Base-by-base conservation (phyloP, 306 rosid species). In the Lathyrus tuberosus region DNA sequence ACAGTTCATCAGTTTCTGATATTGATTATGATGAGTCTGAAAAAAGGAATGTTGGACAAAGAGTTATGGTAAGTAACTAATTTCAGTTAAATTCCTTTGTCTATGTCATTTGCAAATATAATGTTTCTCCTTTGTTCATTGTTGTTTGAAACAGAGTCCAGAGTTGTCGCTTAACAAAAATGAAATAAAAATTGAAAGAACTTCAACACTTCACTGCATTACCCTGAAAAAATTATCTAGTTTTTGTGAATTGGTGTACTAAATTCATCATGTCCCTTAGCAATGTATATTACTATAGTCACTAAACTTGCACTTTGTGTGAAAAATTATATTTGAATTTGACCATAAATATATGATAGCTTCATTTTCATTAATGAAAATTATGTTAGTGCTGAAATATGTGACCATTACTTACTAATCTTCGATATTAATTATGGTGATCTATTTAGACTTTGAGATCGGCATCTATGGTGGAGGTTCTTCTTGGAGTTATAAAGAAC, bases 41-140 rank as follows among this genome's bases (percentile, higher is more conserved):
- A 67, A 90, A 88, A 79, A 82, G 98, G 86, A 89, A 87, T 88
- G 98, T 65, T 80, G 89, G 92, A 64, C 87, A 91, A 75, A 94
- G 81, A 84, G 90, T 88, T 74, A 84, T 94, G 97, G 97, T 94
- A 53, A 80, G 97, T 84, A 74, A 63, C 67, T 54, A 12, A 24
- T 54, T 69, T 71, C 40, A 41, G 67, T 64, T 65, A 2, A 48
- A 51, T 53, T 41, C 18, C 65, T 52, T 10, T 22, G 8, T 37
- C 67, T 5, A 17, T 18, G 18, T 5, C 31, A 8, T 9, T 38
- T 47, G 3, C 53, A 38, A 49, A 15, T 20, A 49, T 10, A 24
- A 68, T 61, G 33, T 41, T 60, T 47, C 57, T 65, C 67, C 28
- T 58, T 67, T 31, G 26, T 40, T 52, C 61, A 35, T 22, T 42